phyloP scores from a whole-genome alignment of 495 filamentous ascomycete species.

The Aspergillus sclerotioniger region DNA sequence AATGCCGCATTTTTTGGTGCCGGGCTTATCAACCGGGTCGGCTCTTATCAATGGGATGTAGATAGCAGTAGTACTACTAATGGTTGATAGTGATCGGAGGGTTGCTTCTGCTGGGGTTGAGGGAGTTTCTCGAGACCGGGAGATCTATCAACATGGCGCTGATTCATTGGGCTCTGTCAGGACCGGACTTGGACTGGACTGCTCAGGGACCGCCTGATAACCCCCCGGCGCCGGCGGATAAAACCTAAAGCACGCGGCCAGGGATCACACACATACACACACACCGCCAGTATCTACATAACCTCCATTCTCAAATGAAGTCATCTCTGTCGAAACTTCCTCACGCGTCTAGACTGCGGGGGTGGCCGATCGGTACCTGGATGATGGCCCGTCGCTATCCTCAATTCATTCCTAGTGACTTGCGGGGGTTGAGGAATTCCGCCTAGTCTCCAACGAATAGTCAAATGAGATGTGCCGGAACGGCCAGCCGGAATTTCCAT shows the following conservation, averaged over 20 bases:
- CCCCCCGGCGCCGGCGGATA: too few species aligned
- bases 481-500: slow-evolving; percentile 10
- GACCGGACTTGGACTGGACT: background rate
- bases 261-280: background rate
- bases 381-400: slow-evolving; percentile 19
- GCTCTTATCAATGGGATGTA: background rate
- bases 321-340: background rate
- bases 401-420: slow-evolving; percentile 18
- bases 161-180: background rate
- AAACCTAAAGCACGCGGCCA: too few species aligned
- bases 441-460: slow-evolving; percentile 1
- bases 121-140: background rate
- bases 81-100: background rate
- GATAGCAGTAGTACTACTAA: background rate
- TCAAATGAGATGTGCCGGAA: slow-evolving; percentile 1
- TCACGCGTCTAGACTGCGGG: slow-evolving; percentile 14
- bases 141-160: background rate
- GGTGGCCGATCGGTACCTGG: slow-evolving; percentile 26
- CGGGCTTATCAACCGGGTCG: background rate
- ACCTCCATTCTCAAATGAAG: background rate
- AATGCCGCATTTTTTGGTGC: slow-evolving; percentile 22
- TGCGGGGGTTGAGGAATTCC: slow-evolving; percentile 13
- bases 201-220: background rate
- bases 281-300: background rate
- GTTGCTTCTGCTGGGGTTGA: too few species aligned